Evolutionary conservation across 2,329 filamentous ascomycete species (phyloP), one percentile per base, ranked within the genome.

Genomic region (Endoconidiophora laricicola): DNA sequence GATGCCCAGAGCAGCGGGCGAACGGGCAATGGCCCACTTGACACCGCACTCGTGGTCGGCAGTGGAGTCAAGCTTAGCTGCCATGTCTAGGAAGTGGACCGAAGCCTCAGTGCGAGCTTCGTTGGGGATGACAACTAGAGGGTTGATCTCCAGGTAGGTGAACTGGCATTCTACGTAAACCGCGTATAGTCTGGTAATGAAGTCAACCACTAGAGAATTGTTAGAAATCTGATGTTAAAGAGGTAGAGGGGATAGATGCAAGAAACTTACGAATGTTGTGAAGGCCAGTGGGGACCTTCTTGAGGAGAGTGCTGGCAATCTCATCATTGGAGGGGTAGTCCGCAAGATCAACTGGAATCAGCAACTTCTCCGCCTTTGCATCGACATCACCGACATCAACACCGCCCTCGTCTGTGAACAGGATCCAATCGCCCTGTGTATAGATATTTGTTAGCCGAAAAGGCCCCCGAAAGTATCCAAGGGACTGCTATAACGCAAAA

Each of bases 121-220:
- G 68, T 96, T 96, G 67, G 91, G 91, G 61, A 98, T 90, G 65
- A 95, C 91, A 55, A 98, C 91, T 57, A 98, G 74, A 59, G 91
- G 91, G 80, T 98, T 98, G 76, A 98, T 98, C 72, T 98, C 91
- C 60, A 98, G 86, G 74, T 98, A 98, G 63, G 91, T 96, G 79
- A 98, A 98, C 71, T 98, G 91, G 79, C 86, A 94, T 76, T 98
- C 91, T 57, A 96, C 91, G 64, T 96, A 98, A 71, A 98, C 91
- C 60, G 90, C 91, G 66, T 98, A 98, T 58, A 98, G 77, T 61
- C 91, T 82, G 62, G 86, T 86, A 73, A 98, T 98, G 78, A 98
- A 98, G 77, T 98, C 91, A 56, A 98, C 85, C 54, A 98, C 52
- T 54, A 42, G 9, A n/a, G n/a, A 37, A 12, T 43, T 6, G 24